Base-by-base conservation (phyloP, 202 grass and related monocot genomes). In the Brachypodium distachyon region DNA sequence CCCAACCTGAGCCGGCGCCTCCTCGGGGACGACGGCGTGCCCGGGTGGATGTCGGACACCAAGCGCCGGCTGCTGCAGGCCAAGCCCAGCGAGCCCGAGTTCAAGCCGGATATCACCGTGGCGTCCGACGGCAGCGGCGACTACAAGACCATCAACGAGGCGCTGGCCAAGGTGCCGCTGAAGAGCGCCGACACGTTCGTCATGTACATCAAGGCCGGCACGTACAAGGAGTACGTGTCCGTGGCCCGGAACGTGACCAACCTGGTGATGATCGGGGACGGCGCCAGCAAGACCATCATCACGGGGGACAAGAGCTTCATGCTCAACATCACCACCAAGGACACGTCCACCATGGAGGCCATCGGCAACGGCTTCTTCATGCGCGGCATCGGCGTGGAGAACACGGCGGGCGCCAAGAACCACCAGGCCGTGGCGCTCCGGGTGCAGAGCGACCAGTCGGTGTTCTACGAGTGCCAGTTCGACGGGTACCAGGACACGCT, bases 401-500 rank as follows among this genome's bases (percentile, higher is more conserved):
- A 92, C 89, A 90, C 92, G 22, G 93, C 93, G 17, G 93, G 93
- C 0, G 42, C 89, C 21, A 14, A 65, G 67, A 96, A 87, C 57
- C 93, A 96, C 84, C 89, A 96, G 87, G 93, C 89, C 0, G 89
- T 96, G 78, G 89, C 89, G 17, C 81, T 96, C 2, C 78, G 95
- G 0, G 89, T 92, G 62, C 89, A 97, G 76, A 90, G 88, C 56
- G 91, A 97, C 72, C 61, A 74, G 71, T 86, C 95, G 11, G 89
- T 77, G 1, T 97, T 97, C 79, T 90, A 86, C 87, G 79, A 97
- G 64, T 91, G 86, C 71, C 76, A 28, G 38, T 84, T 94, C 60
- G 84, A 97, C 29, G 87, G 86, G 22, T 92, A 94, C 84, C 89
- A 94, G 64, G 95, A 97, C 89, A 97, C 95, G 52, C 87, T 94